phyloP scores from a whole-genome alignment of 163 green algal species.

The Scenedesmus sp. region DNA sequence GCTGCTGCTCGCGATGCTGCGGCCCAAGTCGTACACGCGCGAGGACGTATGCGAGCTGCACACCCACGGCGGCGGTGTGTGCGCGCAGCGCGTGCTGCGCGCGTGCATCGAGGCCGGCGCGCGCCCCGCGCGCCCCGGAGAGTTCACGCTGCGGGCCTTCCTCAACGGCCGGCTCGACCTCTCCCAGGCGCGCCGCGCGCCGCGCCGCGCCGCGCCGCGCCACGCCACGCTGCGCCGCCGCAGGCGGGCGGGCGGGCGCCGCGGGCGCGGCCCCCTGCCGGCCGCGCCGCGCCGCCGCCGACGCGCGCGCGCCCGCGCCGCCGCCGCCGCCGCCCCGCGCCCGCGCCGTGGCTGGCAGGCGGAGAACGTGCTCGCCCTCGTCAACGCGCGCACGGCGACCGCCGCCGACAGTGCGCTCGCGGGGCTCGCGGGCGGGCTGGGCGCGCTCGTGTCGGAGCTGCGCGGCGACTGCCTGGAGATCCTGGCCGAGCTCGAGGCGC shows the following conservation, averaged over 20 bases:
- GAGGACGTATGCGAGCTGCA: constrained; percentile 98
- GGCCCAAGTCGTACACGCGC: constrained; percentile 87
- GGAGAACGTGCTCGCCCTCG: constrained; percentile 86
- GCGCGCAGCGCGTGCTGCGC: constrained; percentile 76
- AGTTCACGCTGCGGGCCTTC: constrained; percentile 98
- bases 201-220: no score
- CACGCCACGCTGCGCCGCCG: no score
- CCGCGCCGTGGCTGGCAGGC: no score
- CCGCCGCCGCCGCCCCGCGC: no score
- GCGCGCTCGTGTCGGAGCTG: constrained; percentile 52
- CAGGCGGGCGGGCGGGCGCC: no score
- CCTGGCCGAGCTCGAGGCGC: constrained; percentile 90
- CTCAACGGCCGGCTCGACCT: constrained; percentile 95
- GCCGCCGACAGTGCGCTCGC: constrained; percentile 92
- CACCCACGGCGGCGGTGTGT: constrained; percentile 92
- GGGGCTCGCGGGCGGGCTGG: constrained; percentile 78
- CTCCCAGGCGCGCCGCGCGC: constrained; percentile 81
- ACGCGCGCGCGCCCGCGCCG: no score
- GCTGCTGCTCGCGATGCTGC: constrained; percentile 82
- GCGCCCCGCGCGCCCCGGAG: constrained; percentile 81
- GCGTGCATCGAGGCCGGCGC: constrained; percentile 79
- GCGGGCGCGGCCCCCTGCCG: no score
- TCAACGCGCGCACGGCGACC: constrained; percentile 79
- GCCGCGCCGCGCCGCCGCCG: no score
- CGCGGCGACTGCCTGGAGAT: constrained; percentile 64